Evolutionary conservation across 345 rosid genomes (phyloP).

Genomic region (Erucastrum elatum): DNA sequence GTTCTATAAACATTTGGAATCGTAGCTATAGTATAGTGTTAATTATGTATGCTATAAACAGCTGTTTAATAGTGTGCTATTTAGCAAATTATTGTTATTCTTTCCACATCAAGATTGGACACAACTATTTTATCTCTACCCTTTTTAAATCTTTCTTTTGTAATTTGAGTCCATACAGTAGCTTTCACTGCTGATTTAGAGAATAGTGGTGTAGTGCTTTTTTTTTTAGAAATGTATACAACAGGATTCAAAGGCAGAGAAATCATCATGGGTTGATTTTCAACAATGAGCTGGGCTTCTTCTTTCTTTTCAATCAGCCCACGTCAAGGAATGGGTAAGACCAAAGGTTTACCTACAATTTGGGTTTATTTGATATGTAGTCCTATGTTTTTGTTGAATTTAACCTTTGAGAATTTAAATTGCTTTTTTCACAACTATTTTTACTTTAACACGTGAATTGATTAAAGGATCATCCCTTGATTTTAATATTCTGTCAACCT

Average conservation of each 20-base stretch:
- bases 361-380: not conserved
- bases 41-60: not conserved
- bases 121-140: not conserved
- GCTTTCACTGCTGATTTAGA: not conserved
- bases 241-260: not conserved
- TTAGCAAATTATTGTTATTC: not conserved
- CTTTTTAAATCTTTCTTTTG: not conserved
- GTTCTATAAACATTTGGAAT: not conserved
- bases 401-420: not conserved
- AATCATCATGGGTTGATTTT: not conserved
- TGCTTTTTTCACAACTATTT: not conserved
- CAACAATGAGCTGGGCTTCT: not conserved
- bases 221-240: not conserved
- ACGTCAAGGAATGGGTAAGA: not conserved
- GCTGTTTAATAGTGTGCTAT: not conserved
- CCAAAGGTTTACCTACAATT: not conserved
- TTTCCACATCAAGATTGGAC: not conserved
- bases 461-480: not conserved
- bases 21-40: not conserved
- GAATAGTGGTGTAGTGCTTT: not conserved
- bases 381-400: not conserved
- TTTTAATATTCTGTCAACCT: not conserved
- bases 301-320: not conserved
- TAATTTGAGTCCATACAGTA: not conserved
- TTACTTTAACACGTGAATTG: not conserved